Evolutionary conservation across 2,329 filamentous ascomycete genomes (phyloP).

Genomic region (Aspergillus tubingensis): DNA sequence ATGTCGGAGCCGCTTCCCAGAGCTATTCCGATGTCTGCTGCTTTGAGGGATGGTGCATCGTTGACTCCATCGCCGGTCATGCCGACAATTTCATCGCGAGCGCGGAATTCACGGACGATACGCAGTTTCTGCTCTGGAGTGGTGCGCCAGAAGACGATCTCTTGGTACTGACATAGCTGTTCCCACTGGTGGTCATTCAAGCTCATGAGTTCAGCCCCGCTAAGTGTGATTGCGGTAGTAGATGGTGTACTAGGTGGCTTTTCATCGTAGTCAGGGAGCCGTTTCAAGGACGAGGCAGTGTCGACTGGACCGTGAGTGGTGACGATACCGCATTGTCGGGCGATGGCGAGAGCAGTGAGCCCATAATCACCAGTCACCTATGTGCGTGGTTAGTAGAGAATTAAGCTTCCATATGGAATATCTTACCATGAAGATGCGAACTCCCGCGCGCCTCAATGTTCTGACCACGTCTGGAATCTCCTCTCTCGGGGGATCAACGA

Average conservation of each 20-base stretch:
- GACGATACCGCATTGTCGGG: slow-evolving; percentile 71
- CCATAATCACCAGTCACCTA: slow-evolving; percentile 74
- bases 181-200: slow-evolving; percentile 72
- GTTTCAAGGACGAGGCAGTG: slow-evolving; percentile 54
- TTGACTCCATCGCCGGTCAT: slow-evolving; percentile 55
- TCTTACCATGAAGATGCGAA: slow-evolving; percentile 73
- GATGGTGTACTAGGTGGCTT: slow-evolving; percentile 30
- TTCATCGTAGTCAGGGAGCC: slow-evolving; percentile 24
- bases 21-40: slow-evolving; percentile 62
- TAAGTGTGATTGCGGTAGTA: slow-evolving; percentile 58
- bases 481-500: slow-evolving; percentile 61
- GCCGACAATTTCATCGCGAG: slow-evolving; percentile 58
- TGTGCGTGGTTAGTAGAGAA: slow-evolving; percentile 20
- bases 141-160: slow-evolving; percentile 75
- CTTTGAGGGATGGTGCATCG: slow-evolving; percentile 57
- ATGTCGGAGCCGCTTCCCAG: slow-evolving; percentile 62
- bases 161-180: slow-evolving; percentile 63
- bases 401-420: background rate
- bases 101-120: slow-evolving; percentile 74
- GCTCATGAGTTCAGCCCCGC: slow-evolving; percentile 64
- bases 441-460: slow-evolving; percentile 69
- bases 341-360: slow-evolving; percentile 72
- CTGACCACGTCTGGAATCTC: slow-evolving; percentile 61
- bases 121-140: slow-evolving; percentile 78
- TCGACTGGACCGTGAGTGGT: slow-evolving; percentile 53